These are phyloP conservation scores for Diversispora epigaea DNA, from an alignment of 192 early-diverging fungal genomes.

Conservation along the genomic window DNA sequence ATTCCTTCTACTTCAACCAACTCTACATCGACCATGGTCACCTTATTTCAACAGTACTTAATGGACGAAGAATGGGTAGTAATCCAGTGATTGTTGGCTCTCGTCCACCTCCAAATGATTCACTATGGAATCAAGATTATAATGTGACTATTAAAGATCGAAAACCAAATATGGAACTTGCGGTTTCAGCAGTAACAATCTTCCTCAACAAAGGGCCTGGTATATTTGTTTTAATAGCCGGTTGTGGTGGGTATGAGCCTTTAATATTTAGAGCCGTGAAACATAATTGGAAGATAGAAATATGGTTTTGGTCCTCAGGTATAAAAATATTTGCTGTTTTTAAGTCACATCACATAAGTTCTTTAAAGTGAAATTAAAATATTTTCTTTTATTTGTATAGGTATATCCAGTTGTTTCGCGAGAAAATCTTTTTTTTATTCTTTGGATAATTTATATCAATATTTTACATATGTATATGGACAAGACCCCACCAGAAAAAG, in stretches of 20 bases:
- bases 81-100: slow-evolving; percentile 28
- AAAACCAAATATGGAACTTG: slow-evolving; percentile 11
- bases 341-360: slow-evolving; percentile 2
- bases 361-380: not conserved
- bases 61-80: slow-evolving; percentile 16
- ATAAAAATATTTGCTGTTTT: not conserved
- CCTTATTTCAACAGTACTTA: slow-evolving; percentile 18
- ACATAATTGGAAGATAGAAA: slow-evolving; percentile 10
- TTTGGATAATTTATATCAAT: no score
- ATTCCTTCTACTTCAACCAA: not conserved
- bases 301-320: slow-evolving; percentile 25
- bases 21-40: slow-evolving; percentile 8
- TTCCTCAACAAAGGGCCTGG: not conserved
- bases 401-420: no score
- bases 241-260: slow-evolving; percentile 6
- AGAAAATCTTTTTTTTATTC: no score
- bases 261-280: not conserved
- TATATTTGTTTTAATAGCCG: slow-evolving; percentile 3
- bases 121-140: not conserved
- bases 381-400: no score
- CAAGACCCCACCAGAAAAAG: no score
- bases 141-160: not conserved
- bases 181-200: not conserved
- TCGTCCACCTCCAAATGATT: slow-evolving; percentile 20
- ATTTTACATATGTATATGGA: no score